Conservation (phyloP, 495 filamentous ascomycete genomes). For the Aspergillus affinis region DNA sequence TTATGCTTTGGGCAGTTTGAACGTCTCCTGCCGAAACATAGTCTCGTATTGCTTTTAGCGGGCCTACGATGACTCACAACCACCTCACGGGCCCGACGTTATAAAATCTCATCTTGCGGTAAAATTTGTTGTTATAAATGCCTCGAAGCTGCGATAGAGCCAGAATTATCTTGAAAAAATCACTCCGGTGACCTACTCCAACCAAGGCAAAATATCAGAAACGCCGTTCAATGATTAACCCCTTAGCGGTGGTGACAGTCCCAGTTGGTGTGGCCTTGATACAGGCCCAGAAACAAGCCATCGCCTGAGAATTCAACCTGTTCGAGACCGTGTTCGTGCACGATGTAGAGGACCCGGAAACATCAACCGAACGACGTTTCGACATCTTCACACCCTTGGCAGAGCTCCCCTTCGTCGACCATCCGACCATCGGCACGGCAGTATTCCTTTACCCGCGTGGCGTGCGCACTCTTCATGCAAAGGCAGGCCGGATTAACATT, state of each 20-base stretch:
- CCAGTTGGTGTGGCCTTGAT: neutral
- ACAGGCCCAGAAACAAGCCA: neutral
- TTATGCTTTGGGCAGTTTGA: too few relatives aligned
- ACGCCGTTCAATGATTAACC: neutral
- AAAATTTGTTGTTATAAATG: too few relatives aligned
- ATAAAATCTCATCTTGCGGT: too few relatives aligned
- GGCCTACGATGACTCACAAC: too few relatives aligned
- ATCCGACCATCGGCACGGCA: constrained; percentile 68
- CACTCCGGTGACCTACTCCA: too few relatives aligned
- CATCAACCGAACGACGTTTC: constrained; percentile 34
- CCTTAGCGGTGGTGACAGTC: neutral
- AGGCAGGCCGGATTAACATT: constrained; percentile 61
- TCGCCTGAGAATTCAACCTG: neutral
- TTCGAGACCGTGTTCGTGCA: neutral
- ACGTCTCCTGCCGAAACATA: too few relatives aligned
- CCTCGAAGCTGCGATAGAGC: too few relatives aligned
- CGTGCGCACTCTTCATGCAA: constrained; percentile 53
- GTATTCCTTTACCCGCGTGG: constrained; percentile 49
- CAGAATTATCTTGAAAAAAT: too few relatives aligned
- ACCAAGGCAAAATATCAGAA: neutral
- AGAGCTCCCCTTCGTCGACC: constrained; percentile 75
- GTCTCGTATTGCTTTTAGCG: too few relatives aligned
- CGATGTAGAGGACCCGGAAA: neutral
- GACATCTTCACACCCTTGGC: constrained; percentile 66
- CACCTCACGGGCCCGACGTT: too few relatives aligned